A percentile compares a stretch with the other conserved stretches of the same genome.
phyloP scores from a whole-genome alignment of 441 rosid genomes.

The Pelargonium myrrhifolium region DNA sequence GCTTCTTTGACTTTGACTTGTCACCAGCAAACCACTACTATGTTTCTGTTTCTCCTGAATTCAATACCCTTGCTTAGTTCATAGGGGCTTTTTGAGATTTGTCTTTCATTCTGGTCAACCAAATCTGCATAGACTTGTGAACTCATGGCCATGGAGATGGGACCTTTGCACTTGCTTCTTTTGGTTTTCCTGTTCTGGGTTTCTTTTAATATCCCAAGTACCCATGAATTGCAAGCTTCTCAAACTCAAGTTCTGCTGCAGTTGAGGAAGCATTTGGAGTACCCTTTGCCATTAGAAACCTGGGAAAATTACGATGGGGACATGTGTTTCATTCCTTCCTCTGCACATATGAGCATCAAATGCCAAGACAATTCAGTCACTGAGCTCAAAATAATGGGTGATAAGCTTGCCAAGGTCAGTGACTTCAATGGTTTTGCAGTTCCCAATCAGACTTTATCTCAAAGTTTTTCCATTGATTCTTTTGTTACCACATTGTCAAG shows the following conservation, averaged over 20 bases:
- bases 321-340: slow-evolving; percentile 53
- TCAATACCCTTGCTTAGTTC: slow-evolving; percentile 12
- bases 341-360: slow-evolving; percentile 44
- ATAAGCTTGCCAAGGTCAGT: slow-evolving; percentile 50
- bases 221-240: slow-evolving; percentile 51
- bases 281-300: slow-evolving; percentile 53
- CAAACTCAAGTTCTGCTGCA: slow-evolving; percentile 62
- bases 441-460: slow-evolving; percentile 59
- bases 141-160: slow-evolving; percentile 29
- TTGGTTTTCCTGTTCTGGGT: slow-evolving; percentile 39
- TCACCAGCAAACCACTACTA: too few species aligned
- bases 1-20: background rate
- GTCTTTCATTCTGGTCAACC: slow-evolving; percentile 1
- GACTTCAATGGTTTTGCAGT: slow-evolving; percentile 53
- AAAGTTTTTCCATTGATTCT: slow-evolving; percentile 69
- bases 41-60: slow-evolving; percentile 24
- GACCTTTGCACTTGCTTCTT: slow-evolving; percentile 24
- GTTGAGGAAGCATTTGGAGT: slow-evolving; percentile 73
- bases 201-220: slow-evolving; percentile 29
- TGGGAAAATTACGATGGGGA: slow-evolving; percentile 63
- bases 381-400: slow-evolving; percentile 76
- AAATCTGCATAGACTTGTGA: background rate
- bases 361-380: slow-evolving; percentile 57
- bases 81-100: slow-evolving; percentile 11
- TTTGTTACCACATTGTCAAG: slow-evolving; percentile 75